A percentile compares a stretch with the other conserved stretches of the same genome.
phyloP scores from a whole-genome alignment of 2,329 filamentous ascomycete genomes.

The Aphanoascus verrucosus region DNA sequence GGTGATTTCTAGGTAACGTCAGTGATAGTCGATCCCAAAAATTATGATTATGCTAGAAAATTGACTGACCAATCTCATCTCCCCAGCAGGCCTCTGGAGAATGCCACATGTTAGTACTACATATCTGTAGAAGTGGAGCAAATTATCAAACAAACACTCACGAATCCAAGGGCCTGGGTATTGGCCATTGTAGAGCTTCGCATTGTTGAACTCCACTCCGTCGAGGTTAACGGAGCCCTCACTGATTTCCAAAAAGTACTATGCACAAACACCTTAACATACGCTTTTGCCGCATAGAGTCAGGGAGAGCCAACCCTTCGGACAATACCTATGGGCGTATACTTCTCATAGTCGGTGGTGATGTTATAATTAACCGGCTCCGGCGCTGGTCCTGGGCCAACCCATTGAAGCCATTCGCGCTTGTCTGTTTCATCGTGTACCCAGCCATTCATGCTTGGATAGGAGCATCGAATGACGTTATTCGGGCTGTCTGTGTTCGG shows the following conservation, averaged over 20 bases:
- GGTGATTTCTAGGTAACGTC: slow-evolving; percentile 12
- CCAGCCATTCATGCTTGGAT: slow-evolving; percentile 14
- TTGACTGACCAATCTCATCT: slow-evolving; percentile 13
- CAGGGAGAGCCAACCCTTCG: slow-evolving; percentile 9
- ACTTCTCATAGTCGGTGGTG: slow-evolving; percentile 14
- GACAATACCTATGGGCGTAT: slow-evolving; percentile 12
- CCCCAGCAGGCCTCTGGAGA: slow-evolving; percentile 15
- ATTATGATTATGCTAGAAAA: not conserved
- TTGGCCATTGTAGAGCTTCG: slow-evolving; percentile 13
- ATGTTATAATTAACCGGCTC: slow-evolving; percentile 12
- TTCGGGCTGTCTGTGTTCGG: slow-evolving; percentile 11
- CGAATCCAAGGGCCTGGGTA: slow-evolving; percentile 16
- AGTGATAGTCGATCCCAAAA: not conserved
- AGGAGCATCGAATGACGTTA: slow-evolving; percentile 11
- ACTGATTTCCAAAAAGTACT: slow-evolving; percentile 12
- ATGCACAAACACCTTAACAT: not conserved
- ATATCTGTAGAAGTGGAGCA: not conserved
- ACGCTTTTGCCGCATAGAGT: not conserved
- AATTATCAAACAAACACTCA: slow-evolving; percentile 2
- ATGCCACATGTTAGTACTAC: not conserved
- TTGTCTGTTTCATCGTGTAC: slow-evolving; percentile 7
- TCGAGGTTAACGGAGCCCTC: slow-evolving; percentile 13
- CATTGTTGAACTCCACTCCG: slow-evolving; percentile 9
- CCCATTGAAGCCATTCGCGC: slow-evolving; percentile 13
- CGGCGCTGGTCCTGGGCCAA: slow-evolving; percentile 2